Conservation (phyloP, 345 rosid species). For the Camelina laxa region DNA sequence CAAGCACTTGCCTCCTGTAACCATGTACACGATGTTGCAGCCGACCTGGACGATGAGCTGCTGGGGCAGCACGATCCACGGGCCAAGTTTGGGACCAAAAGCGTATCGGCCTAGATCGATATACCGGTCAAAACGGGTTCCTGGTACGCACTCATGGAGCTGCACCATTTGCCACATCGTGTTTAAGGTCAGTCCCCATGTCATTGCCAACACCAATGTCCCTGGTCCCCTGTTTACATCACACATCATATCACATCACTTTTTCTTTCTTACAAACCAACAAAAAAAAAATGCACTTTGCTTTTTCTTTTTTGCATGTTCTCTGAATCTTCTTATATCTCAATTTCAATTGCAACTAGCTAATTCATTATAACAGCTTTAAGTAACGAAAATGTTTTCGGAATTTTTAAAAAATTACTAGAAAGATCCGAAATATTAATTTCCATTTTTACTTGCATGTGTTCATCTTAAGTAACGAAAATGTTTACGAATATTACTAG, state of each 20-base stretch:
- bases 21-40: conserved; percentile 93
- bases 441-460: conserved; percentile 8
- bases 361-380: too few relatives aligned
- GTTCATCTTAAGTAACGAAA: background rate
- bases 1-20: conserved; percentile 94
- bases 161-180: conserved; percentile 98
- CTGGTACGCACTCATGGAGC: conserved; percentile 90
- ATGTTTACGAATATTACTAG: background rate
- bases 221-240: conserved; percentile 84
- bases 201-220: conserved; percentile 57
- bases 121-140: conserved; percentile 88
- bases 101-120: conserved; percentile 87
- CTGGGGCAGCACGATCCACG: conserved; percentile 93
- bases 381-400: background rate
- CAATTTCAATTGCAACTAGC: background rate
- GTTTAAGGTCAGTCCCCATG: conserved; percentile 91
- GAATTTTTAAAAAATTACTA: background rate
- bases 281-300: background rate
- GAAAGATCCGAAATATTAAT: background rate
- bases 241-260: conserved; percentile 18
- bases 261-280: conserved; percentile 10
- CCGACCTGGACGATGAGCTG: conserved; percentile 95
- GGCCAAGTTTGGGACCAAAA: conserved; percentile 79
- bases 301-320: background rate
- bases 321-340: conserved; percentile 2